Base-by-base conservation (phyloP, 495 filamentous ascomycete species). In the Hypoxylon trugodes region DNA sequence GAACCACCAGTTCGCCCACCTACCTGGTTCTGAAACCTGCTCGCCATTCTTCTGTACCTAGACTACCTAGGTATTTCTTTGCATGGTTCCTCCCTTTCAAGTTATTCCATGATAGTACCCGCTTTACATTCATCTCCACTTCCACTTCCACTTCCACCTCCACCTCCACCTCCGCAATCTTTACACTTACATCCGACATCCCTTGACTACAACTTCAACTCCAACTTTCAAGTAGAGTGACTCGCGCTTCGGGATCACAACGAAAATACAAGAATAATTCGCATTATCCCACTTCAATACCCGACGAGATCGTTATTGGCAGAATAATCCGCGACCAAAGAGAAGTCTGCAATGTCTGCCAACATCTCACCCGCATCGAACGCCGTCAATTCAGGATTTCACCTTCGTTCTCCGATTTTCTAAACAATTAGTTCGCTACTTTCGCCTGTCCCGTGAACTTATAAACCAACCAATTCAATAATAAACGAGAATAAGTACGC, bases 301-400 rank as follows among this genome's bases (percentile, higher is more conserved):
- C n/a, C n/a, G 18, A 48, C 33, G 30, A 16, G 13, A 18, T 22
- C 25, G 33, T 21, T 48, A 12, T 16, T 13, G 15, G n/a, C n/a
- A n/a, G n/a, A n/a, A n/a, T n/a, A n/a, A 33, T 48, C 8, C 4
- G n/a, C 26, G 15, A 40, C 22, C 24, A 5, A 18, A 30, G 24
- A 13, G 7, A n/a, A 60, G 7, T 45, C 50, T 46, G 19, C 49
- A 46, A 66, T 59, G 41, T 40, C 21, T 32, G 21, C 10, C n/a
- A n/a, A n/a, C n/a, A 7, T 50, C 15, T 38, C 55, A 26, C 41
- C 51, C 35, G 16, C 26, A 12, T 12, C 26, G n/a, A 9, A 26
- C 18, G 45, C 21, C 16, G 5, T 26, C 9, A 49, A n/a, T 35
- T 22, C 16, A 59, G 24, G 24, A n/a, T n/a, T n/a, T n/a, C n/a